Percentiles rank a stretch among this genome's conserved stretches.
phyloP scores from a whole-genome alignment of 805 yeast species.

The Yamadazyma takamatsuzukensis region DNA sequence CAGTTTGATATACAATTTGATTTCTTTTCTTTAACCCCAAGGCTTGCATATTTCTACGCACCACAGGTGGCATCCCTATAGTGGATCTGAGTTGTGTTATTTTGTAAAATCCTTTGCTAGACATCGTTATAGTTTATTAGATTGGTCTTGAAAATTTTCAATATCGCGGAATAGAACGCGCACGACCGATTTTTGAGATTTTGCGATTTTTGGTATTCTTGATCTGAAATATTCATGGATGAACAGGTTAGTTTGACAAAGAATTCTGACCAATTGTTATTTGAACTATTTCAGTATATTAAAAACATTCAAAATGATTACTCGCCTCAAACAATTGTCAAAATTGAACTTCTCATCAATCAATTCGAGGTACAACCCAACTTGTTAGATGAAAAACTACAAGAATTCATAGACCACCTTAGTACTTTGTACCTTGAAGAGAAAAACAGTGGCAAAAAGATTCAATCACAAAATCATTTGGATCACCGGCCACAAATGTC shows the following conservation, averaged over 20 bases:
- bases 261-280: too few species aligned
- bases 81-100: constrained; percentile 77
- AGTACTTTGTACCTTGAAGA: constrained; percentile 22
- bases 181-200: too few species aligned
- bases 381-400: constrained; percentile 42
- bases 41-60: constrained; percentile 60
- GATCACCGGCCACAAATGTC: neutral
- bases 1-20: constrained; percentile 66
- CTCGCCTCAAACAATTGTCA: constrained; percentile 15
- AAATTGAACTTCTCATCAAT: constrained; percentile 23
- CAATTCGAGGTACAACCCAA: constrained; percentile 56
- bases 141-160: too few species aligned
- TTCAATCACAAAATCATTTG: neutral
- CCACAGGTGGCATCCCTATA: constrained; percentile 75
- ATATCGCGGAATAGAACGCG: too few species aligned
- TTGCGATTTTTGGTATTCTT: too few species aligned
- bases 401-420: constrained; percentile 26
- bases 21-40: constrained; percentile 78
- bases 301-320: neutral
- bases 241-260: too few species aligned
- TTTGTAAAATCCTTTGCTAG: too few species aligned
- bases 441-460: neutral
- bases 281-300: neutral
- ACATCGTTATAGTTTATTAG: too few species aligned
- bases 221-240: too few species aligned